Conservation (phyloP, 768 basidiomycete species). For the Serpula lacrymans region DNA sequence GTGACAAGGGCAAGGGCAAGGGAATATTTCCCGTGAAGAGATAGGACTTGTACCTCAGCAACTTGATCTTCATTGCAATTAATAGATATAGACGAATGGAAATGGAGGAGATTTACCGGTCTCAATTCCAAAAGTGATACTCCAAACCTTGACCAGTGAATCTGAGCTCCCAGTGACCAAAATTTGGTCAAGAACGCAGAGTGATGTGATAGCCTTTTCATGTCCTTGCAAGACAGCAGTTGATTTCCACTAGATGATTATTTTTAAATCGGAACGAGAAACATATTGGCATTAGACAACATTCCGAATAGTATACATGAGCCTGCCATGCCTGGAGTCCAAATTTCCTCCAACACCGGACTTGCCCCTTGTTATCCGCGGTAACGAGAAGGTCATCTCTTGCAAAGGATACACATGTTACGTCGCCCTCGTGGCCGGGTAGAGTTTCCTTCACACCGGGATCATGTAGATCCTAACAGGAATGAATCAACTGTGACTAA, state of each 20-base stretch:
- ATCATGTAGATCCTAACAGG: conserved; percentile 42
- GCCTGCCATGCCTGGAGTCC: conserved; percentile 32
- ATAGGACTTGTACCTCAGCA: conserved; percentile 53
- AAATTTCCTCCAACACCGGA: conserved; percentile 58
- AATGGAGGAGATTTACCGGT: conserved; percentile 20
- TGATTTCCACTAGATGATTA: conserved; percentile 53
- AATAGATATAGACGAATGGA: conserved; percentile 3
- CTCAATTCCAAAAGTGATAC: conserved; percentile 27
- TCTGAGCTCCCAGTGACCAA: conserved; percentile 85
- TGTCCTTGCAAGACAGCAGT: conserved; percentile 55
- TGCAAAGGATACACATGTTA: conserved; percentile 77
- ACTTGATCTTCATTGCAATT: conserved; percentile 29
- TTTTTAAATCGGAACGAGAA: conserved; percentile 11
- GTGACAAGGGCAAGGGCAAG: conserved; percentile 59
- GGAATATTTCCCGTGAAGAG: conserved; percentile 68
- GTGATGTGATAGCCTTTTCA: conserved; percentile 60
- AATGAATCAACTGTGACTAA: conserved; percentile 6
- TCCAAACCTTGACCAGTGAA: conserved; percentile 75
- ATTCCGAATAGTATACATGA: conserved; percentile 27
- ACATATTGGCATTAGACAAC: conserved; percentile 13
- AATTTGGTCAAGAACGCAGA: conserved; percentile 47
- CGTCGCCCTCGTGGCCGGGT: conserved; percentile 65
- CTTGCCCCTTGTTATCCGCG: conserved; percentile 71
- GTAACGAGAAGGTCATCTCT: conserved; percentile 51
- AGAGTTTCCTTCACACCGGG: conserved; percentile 66